phyloP scores from a whole-genome alignment of 345 rosid species.

The Syzygium aromaticum region DNA sequence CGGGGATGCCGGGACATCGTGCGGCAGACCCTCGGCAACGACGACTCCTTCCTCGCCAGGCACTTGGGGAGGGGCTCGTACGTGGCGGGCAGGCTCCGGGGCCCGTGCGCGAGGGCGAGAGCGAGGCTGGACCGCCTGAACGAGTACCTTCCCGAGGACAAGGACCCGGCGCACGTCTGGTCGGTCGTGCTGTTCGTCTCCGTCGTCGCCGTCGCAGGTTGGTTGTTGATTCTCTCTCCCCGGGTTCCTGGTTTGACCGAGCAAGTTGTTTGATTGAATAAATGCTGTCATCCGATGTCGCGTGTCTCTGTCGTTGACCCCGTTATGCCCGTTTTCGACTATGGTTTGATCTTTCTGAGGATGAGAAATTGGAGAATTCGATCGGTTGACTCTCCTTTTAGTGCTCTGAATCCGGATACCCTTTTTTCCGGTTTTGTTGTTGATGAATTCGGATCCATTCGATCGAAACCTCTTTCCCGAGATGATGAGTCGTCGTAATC shows the following conservation, averaged over 20 bases:
- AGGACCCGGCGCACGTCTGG: constrained; percentile 50
- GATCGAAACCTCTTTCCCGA: background rate
- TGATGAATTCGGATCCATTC: background rate
- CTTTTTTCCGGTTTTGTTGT: background rate
- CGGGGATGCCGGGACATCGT: constrained; percentile 58
- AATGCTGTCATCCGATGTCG: background rate
- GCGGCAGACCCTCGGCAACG: constrained; percentile 41
- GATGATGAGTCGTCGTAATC: background rate
- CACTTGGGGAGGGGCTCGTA: constrained; percentile 32
- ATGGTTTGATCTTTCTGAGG: background rate
- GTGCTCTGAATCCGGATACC: background rate
- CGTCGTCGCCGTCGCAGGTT: constrained; percentile 52
- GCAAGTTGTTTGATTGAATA: background rate
- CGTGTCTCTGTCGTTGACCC: background rate
- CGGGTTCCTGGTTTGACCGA: background rate
- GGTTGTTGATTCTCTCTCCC: background rate
- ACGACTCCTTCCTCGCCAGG: constrained; percentile 39
- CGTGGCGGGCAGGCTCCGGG: constrained; percentile 21
- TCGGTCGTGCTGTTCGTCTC: constrained; percentile 39
- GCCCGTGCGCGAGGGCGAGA: constrained; percentile 12
- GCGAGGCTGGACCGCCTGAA: constrained; percentile 26
- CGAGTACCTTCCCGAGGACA: constrained; percentile 61
- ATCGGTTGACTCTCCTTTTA: background rate
- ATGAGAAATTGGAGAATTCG: background rate
- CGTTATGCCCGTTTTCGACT: background rate